Conservation (phyloP, 257 asterid genomes). For the Gentiana macrophylla region DNA sequence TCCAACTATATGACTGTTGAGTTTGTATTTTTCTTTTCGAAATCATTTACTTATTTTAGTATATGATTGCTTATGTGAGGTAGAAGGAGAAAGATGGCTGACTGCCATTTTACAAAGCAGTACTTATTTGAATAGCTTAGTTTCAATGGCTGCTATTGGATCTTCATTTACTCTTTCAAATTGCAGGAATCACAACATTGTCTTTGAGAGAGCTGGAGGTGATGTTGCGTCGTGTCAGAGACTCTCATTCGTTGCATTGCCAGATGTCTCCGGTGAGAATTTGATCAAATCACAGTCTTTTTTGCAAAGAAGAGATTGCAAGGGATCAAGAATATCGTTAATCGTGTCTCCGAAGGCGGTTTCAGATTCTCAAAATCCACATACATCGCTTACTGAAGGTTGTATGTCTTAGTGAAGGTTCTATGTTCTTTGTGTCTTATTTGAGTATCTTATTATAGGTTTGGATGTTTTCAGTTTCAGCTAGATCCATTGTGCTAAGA, state of each 20-base stretch:
- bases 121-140: too few species aligned
- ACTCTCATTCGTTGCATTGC: slow-evolving; percentile 49
- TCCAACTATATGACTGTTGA: too few species aligned
- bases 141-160: slow-evolving; percentile 15
- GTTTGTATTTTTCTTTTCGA: too few species aligned
- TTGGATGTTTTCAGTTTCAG: too few species aligned
- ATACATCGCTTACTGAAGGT: slow-evolving; percentile 25
- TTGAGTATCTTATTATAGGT: too few species aligned
- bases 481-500: too few species aligned
- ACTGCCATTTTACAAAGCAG: too few species aligned
- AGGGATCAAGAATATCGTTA: slow-evolving; percentile 22
- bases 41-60: too few species aligned
- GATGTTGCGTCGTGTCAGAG: slow-evolving; percentile 27
- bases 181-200: slow-evolving; percentile 6
- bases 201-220: slow-evolving; percentile 5
- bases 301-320: slow-evolving; percentile 19
- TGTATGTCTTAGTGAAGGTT: too few species aligned
- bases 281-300: slow-evolving; percentile 13
- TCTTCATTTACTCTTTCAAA: slow-evolving; percentile 15
- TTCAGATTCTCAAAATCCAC: slow-evolving; percentile 84
- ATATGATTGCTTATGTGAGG: too few species aligned
- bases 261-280: slow-evolving; percentile 26
- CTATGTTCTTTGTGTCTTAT: too few species aligned
- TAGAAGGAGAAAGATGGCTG: too few species aligned
- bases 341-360: slow-evolving; percentile 78